A percentile compares a stretch with the other conserved stretches of the same genome.
Conservation (phyloP, 108 stramenopile genomes). For the Nitzschia sp. region DNA sequence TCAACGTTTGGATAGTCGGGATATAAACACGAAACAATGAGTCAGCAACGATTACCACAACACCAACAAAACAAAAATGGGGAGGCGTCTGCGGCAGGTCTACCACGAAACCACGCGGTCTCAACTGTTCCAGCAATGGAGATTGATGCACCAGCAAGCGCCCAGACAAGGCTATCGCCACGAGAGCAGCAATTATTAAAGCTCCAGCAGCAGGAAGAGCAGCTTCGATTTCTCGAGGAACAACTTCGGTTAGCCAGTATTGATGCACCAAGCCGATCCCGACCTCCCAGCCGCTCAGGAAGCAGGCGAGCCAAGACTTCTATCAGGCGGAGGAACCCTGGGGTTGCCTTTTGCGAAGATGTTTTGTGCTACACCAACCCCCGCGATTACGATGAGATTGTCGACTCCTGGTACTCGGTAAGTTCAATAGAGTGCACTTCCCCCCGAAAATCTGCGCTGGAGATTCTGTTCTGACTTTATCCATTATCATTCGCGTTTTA, state of each 20-base stretch:
- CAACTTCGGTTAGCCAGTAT: neutral
- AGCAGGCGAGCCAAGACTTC: neutral
- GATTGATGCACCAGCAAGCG: neutral
- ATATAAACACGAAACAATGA: neutral
- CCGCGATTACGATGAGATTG: slow-evolving; percentile 18
- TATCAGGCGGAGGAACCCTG: neutral
- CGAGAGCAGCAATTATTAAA: slow-evolving; percentile 2
- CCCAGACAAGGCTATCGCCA: neutral
- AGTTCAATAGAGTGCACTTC: neutral
- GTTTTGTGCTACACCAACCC: slow-evolving; percentile 20
- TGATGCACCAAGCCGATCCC: neutral
- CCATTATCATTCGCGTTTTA: neutral
- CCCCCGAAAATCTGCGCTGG: no score
- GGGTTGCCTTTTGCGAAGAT: slow-evolving; percentile 8
- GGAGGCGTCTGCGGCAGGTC: no score
- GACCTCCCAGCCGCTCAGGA: neutral
- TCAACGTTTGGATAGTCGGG: no score
- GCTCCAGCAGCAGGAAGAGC: slow-evolving; percentile 15
- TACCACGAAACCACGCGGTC: no score
- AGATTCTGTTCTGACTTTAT: neutral
- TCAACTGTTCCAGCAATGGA: neutral
- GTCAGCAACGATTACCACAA: neutral
- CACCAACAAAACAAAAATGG: neutral
- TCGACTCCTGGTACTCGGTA: slow-evolving; percentile 25
- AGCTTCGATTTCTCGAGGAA: slow-evolving; percentile 3